Evolutionary conservation across 345 rosid genomes (phyloP).

Genomic region (Populus tremula): DNA sequence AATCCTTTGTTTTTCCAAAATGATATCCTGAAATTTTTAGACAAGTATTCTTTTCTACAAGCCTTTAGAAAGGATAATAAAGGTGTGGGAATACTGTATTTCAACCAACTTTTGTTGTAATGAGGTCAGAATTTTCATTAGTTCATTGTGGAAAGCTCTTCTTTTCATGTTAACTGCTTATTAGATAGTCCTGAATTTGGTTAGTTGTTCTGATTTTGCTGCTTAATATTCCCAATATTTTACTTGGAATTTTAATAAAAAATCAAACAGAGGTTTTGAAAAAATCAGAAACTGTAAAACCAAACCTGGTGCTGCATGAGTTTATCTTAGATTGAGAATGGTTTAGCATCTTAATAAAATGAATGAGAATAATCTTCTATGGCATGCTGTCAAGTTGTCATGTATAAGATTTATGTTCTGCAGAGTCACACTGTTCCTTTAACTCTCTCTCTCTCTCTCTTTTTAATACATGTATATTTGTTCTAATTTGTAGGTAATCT

Average conservation of each 20-base stretch:
- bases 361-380: neutral
- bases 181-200: neutral
- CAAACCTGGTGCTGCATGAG: neutral
- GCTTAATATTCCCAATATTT: neutral
- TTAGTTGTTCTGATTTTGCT: neutral
- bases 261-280: neutral
- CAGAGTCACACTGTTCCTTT: neutral
- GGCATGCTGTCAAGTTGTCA: neutral
- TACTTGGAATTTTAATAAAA: neutral
- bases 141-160: neutral
- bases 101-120: no score
- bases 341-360: no score
- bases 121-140: no score
- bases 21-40: neutral
- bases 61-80: neutral
- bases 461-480: neutral
- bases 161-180: neutral
- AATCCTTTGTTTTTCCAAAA: neutral
- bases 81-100: neutral
- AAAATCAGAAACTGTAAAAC: neutral
- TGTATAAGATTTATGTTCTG: neutral
- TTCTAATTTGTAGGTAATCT: conserved; percentile 48
- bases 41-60: neutral
- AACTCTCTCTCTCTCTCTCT: neutral
- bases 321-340: no score